These are phyloP conservation scores for Penicillium soppii DNA, from an alignment of 495 filamentous ascomycete species.

Conservation along the genomic window DNA sequence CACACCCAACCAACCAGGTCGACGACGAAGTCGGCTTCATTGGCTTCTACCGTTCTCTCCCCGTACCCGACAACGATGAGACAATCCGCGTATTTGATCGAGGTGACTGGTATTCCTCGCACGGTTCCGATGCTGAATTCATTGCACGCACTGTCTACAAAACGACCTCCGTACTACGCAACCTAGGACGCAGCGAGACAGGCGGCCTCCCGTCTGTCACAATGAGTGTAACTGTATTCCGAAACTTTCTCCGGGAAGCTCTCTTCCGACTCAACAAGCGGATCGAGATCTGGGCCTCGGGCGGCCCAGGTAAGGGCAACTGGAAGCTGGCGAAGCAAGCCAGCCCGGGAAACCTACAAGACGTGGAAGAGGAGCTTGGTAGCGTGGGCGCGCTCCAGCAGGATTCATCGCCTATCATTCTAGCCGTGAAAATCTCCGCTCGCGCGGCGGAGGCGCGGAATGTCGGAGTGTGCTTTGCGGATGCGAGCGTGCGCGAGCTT, in stretches of 20 bases:
- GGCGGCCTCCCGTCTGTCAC: slow-evolving; percentile 89
- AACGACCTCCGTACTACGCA: slow-evolving; percentile 90
- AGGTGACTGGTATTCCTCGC: slow-evolving; percentile 92
- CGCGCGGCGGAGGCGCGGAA: slow-evolving; percentile 81
- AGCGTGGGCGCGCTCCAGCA: slow-evolving; percentile 56
- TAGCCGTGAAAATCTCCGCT: slow-evolving; percentile 88
- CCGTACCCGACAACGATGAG: slow-evolving; percentile 60
- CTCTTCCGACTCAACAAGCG: slow-evolving; percentile 88
- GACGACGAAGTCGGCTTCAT: slow-evolving; percentile 98
- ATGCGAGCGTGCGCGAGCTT: slow-evolving; percentile 93
- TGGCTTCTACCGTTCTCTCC: slow-evolving; percentile 83
- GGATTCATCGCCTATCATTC: slow-evolving; percentile 87
- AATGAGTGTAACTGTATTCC: slow-evolving; percentile 88
- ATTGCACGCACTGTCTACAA: slow-evolving; percentile 96
- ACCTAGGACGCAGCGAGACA: slow-evolving; percentile 78
- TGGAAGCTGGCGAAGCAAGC: slow-evolving; percentile 93
- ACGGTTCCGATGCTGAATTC: slow-evolving; percentile 89
- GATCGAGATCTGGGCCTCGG: slow-evolving; percentile 82
- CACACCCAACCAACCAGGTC: slow-evolving; percentile 51
- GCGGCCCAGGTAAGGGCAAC: slow-evolving; percentile 64
- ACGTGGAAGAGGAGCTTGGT: slow-evolving; percentile 94
- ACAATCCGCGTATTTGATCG: slow-evolving; percentile 86
- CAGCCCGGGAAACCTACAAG: slow-evolving; percentile 93
- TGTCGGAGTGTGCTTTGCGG: slow-evolving; percentile 96
- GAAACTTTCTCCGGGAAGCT: slow-evolving; percentile 92